Evolutionary conservation across 345 rosid species (phyloP).

Genomic region (Heritiera fomes): DNA sequence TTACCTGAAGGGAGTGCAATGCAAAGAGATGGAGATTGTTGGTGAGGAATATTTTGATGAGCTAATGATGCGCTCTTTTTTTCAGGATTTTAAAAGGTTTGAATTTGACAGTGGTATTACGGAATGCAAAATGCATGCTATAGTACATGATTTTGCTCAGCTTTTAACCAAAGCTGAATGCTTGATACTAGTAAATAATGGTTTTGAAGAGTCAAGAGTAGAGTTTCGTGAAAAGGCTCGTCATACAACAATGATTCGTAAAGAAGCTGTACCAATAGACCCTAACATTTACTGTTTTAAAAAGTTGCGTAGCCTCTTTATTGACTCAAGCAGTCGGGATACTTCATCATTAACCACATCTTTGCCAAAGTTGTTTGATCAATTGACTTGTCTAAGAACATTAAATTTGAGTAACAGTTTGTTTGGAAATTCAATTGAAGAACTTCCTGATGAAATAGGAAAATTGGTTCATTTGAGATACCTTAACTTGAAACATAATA

Average conservation of each 20-base stretch:
- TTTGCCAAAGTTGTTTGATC: neutral
- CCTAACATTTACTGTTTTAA: neutral
- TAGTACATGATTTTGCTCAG: slow-evolving; percentile 19
- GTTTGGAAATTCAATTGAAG: neutral
- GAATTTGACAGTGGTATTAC: neutral
- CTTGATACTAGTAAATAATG: neutral
- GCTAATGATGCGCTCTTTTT: slow-evolving; percentile 16
- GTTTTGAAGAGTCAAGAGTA: neutral
- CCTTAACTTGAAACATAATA: neutral
- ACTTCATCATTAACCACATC: neutral
- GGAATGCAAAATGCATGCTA: slow-evolving; percentile 16
- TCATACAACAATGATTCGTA: neutral
- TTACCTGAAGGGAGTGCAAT: neutral
- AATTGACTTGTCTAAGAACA: neutral
- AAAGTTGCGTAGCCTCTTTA: slow-evolving; percentile 1
- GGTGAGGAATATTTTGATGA: slow-evolving; percentile 22
- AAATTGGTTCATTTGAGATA: neutral
- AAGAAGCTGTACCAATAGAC: neutral
- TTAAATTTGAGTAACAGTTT: neutral
- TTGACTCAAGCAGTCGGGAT: neutral
- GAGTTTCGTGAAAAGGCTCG: neutral
- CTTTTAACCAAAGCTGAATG: neutral
- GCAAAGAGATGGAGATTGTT: slow-evolving; percentile 13
- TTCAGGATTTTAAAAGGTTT: neutral
- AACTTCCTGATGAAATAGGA: neutral